A percentile compares a stretch with the other conserved stretches of the same genome.
Evolutionary conservation across 148 eudicot genomes (phyloP).

Genomic region (Chenopodium formosanum): DNA sequence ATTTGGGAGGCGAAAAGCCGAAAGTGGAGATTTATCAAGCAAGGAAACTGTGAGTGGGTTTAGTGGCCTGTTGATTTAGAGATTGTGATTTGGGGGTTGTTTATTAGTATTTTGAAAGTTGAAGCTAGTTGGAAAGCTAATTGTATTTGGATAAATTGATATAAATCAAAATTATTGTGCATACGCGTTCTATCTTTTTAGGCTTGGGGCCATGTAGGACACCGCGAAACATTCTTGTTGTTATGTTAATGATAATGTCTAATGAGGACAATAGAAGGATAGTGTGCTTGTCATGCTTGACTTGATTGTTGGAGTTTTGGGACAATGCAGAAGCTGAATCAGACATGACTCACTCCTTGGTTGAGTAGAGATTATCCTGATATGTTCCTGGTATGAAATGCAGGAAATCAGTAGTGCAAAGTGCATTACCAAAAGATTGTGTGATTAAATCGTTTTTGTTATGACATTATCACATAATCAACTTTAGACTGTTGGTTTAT

Average conservation of each 20-base stretch:
- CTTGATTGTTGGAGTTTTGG: background rate
- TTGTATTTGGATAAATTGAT: conserved; percentile 7
- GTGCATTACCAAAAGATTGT: conserved; percentile 7
- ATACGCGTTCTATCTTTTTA: background rate
- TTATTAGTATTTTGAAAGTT: conserved; percentile 7
- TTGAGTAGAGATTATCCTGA: background rate
- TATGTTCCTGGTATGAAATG: background rate
- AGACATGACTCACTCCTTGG: background rate
- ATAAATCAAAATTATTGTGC: conserved; percentile 9
- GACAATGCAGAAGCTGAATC: conserved; percentile 13
- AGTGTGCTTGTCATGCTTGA: conserved; percentile 15
- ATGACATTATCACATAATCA: conserved; percentile 6
- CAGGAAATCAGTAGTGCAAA: conserved; percentile 8
- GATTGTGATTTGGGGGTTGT: background rate
- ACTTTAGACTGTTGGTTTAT: conserved; percentile 4
- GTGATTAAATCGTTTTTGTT: background rate
- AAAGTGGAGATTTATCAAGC: background rate
- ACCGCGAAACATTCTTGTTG: background rate
- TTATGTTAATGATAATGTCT: background rate
- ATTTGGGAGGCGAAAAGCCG: background rate
- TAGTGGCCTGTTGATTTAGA: background rate
- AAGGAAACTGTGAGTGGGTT: background rate
- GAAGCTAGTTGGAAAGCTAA: conserved; percentile 21
- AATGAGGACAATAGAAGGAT: conserved; percentile 9
- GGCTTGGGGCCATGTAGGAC: background rate